phyloP scores from a whole-genome alignment of 129 eudicot species.

The Oenanthe sinensis region DNA sequence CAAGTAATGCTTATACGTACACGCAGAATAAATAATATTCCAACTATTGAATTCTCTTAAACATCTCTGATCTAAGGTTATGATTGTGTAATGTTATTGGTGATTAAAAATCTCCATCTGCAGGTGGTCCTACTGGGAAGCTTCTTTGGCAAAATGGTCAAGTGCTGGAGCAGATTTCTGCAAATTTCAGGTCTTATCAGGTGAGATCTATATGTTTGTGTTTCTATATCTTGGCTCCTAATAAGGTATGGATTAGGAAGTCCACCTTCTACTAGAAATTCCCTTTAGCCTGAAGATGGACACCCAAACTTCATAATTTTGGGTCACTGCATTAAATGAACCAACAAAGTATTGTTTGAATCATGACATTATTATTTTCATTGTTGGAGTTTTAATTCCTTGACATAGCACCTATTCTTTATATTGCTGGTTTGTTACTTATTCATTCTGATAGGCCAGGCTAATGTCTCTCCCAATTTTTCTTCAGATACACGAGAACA shows the following conservation, averaged over 20 bases:
- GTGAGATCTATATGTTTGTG: conserved; percentile 21
- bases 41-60: not conserved
- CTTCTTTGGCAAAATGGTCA: conserved; percentile 64
- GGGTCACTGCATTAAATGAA: not conserved
- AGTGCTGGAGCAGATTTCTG: conserved; percentile 52
- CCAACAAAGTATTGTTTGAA: not conserved
- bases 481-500: conserved; percentile 60
- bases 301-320: not conserved
- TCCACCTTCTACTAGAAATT: not conserved
- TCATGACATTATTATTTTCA: not conserved
- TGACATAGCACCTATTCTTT: not conserved
- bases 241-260: not conserved
- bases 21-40: not conserved
- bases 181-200: conserved; percentile 62
- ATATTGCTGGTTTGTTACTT: not conserved
- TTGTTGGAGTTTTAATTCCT: not conserved
- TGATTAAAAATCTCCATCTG: conserved; percentile 24
- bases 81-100: not conserved
- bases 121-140: conserved; percentile 47
- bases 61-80: not conserved
- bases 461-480: conserved; percentile 3
- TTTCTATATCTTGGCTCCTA: not conserved
- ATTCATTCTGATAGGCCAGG: conserved; percentile 1
- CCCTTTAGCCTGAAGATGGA: not conserved
- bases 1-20: not conserved